These are phyloP conservation scores for Solanum peruvianum DNA, from an alignment of 257 asterid genomes.

Conservation along the genomic window DNA sequence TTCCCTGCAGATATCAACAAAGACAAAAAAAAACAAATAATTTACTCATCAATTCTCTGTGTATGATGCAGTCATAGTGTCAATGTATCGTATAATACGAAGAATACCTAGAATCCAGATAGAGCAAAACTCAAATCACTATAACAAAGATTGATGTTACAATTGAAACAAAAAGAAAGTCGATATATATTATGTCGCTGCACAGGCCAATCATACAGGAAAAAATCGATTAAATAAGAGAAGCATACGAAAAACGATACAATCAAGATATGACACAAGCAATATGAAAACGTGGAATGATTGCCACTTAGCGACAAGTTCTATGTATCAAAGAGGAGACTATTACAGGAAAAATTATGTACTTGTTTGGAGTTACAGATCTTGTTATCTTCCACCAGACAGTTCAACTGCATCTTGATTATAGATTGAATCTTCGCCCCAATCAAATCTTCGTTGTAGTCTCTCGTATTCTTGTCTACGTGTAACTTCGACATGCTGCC, in stretches of 20 bases:
- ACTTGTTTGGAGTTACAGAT: not conserved
- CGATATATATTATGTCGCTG: not conserved
- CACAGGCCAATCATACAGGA: not conserved
- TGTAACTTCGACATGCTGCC: conserved; percentile 67
- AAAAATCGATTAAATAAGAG: not conserved
- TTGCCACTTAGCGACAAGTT: not conserved
- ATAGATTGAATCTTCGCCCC: conserved; percentile 72
- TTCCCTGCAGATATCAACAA: not conserved
- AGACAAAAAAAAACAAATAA: not conserved
- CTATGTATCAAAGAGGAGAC: not conserved
- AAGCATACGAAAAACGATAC: not conserved
- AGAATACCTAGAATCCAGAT: not conserved
- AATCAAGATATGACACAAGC: not conserved
- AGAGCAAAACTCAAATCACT: not conserved
- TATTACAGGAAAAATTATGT: not conserved
- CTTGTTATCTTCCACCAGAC: conserved; percentile 68
- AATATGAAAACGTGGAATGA: not conserved
- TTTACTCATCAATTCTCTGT: not conserved
- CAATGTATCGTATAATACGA: not conserved
- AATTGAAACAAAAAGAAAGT: not conserved
- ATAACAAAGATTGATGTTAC: not conserved
- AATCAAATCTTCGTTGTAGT: conserved; percentile 66
- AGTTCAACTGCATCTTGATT: conserved; percentile 71
- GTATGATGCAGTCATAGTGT: not conserved
- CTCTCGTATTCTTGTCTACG: conserved; percentile 71